A percentile compares a stretch with the other conserved stretches of the same genome.
phyloP scores from a whole-genome alignment of 2,329 filamentous ascomycete species.

The Rhinocladiella similis region DNA sequence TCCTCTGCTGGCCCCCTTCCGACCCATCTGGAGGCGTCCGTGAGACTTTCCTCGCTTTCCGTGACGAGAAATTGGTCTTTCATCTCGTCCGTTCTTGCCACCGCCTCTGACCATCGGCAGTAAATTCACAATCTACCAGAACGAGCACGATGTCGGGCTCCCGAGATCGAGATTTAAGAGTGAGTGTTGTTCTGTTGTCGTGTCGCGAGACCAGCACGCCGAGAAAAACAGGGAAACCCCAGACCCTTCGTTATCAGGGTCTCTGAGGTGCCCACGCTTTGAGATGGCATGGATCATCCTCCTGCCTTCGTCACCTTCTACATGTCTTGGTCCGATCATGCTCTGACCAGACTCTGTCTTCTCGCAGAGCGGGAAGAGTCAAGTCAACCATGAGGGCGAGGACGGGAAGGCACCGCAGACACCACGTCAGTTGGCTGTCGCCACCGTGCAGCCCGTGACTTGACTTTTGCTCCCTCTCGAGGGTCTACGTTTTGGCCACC shows the following conservation, averaged over 20 bases:
- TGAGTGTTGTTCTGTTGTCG: background rate
- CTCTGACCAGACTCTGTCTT: too few species aligned
- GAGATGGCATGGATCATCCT: background rate
- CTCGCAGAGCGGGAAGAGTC: background rate
- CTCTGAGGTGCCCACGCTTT: background rate
- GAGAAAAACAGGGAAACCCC: too few species aligned
- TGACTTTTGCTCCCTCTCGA: too few species aligned
- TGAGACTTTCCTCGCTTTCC: too few species aligned
- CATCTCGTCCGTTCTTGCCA: background rate
- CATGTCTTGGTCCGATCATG: background rate
- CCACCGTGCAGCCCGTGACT: slow-evolving; percentile 52
- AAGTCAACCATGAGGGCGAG: background rate
- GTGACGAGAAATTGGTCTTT: too few species aligned
- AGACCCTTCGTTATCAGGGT: background rate
- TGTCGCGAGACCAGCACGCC: too few species aligned
- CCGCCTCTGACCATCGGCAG: background rate
- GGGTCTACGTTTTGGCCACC: background rate
- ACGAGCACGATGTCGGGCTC: background rate
- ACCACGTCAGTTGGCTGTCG: too few species aligned
- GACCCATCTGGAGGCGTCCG: background rate
- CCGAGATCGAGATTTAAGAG: background rate
- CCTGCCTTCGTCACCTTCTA: background rate
- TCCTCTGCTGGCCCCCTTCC: background rate
- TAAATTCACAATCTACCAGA: too few species aligned
- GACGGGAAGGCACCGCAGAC: too few species aligned